phyloP scores from a whole-genome alignment of 768 basidiomycete species.

The Tephrocybe sp. region DNA sequence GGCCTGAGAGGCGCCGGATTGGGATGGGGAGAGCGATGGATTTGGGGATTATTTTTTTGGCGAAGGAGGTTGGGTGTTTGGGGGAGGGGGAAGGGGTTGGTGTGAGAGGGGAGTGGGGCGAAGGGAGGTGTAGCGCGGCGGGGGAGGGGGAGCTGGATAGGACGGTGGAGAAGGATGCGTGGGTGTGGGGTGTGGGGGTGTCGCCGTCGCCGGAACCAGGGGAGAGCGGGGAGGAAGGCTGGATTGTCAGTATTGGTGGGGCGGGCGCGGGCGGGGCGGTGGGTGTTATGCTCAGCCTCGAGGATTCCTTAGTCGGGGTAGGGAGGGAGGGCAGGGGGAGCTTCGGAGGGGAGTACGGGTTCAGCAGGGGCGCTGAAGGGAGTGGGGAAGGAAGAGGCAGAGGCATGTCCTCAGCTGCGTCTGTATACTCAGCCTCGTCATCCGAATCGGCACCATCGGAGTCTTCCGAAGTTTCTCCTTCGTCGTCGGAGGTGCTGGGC shows the following conservation, averaged over 20 bases:
- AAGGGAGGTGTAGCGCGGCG: too few relatives aligned
- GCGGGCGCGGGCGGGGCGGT: background rate
- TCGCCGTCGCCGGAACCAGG: background rate
- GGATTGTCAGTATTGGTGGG: slow-evolving; percentile 2
- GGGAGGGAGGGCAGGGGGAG: too few relatives aligned
- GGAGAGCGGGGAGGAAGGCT: slow-evolving; percentile 8
- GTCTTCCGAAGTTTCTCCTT: background rate
- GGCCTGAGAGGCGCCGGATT: slow-evolving; percentile 2
- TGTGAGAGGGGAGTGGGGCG: too few relatives aligned
- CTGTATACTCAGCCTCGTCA: background rate
- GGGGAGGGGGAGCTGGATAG: background rate
- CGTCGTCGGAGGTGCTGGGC: slow-evolving; percentile 25
- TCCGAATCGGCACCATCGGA: slow-evolving; percentile 9
- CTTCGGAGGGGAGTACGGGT: too few relatives aligned
- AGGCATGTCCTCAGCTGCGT: slow-evolving; percentile 1
- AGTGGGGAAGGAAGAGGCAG: background rate
- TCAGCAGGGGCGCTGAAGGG: too few relatives aligned
- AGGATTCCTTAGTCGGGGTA: too few relatives aligned
- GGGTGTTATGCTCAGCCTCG: too few relatives aligned
- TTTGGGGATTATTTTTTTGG: slow-evolving; percentile 4
- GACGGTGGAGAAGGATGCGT: background rate
- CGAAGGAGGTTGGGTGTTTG: background rate
- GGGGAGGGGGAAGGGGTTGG: too few relatives aligned
- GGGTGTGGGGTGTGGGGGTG: background rate
- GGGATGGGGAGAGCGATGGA: slow-evolving; percentile 4